Evolutionary conservation across 176 grass and related monocot genomes (phyloP), one percentile per base, ranked within the genome.

Genomic region (Musa beccarii): DNA sequence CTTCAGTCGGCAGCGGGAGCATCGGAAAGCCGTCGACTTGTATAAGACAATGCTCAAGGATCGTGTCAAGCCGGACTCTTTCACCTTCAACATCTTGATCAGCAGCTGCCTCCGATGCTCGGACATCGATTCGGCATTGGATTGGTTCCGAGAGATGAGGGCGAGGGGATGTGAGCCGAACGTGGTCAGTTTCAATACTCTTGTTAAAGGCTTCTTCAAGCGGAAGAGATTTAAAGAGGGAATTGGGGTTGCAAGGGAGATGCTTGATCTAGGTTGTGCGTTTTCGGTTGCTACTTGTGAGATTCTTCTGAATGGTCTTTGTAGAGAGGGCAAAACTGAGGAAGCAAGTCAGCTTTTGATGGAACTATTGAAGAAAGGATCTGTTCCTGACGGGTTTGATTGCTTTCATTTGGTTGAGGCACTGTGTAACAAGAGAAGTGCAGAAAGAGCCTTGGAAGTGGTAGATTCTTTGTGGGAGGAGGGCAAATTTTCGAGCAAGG

Each of bases 11-110:
- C 67, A n/a, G 7, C 22, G 67, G 67, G 67, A 69, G 23, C 23
- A 51, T 51, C 13, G 51, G 67, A 69, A 69, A 69, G 43, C 67
- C 67, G 11, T n/a, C 34, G 16, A 20, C 16, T 69, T 69, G 67
- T 69, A 69, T n/a, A 43, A 51, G 15, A 69, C 13, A 10, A 69
- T 69, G 67, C 13, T 69, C 67, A 69, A 21, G 16, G 67, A 69
- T 69, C 67, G 67, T 9, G 67, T 69, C 21, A 69, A 69, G 17
- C 67, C 67, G 43, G 67, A 69, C 43, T 2, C 43, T 69, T 69
- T 69, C 67, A 69, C 67, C 67, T 69, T 69, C 67, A 69, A 69
- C 67, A 69, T 69, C 26, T 51, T 69, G 67, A 69, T 69, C 43
- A 69, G 67, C 15, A 2, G 67, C 67, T 69, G 34, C 34, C 67